Evolutionary conservation across 192 early-diverging fungal genomes (phyloP), one percentile per base, ranked within the genome.

Genomic region (Phycomyces nitens): DNA sequence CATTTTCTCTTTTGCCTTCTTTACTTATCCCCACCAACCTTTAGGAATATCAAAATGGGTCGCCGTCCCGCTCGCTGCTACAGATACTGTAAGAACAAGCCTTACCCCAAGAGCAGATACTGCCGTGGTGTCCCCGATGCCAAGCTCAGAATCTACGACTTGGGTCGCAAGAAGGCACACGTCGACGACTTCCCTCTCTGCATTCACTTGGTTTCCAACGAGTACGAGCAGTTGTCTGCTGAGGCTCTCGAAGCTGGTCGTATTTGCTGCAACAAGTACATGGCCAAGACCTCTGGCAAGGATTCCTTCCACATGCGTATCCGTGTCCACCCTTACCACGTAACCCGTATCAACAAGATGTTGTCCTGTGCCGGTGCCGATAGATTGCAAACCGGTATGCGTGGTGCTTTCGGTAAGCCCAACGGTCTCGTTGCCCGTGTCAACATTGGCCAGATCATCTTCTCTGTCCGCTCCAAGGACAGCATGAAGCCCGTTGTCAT

Each of bases 341-440:
- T 99, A 29, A 80, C 93, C 66, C 94, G 97, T 64, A 99, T 99
- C 90, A 98, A 99, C 88, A 99, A 99, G 86, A 99, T 99, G 97
- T 86, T 98, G 81, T 97, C 94, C 63, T 99, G 97, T 77, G 97
- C 97, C 65, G 97, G 97, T 83, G 95, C 97, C 66, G 95, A 98
- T 95, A 86, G 92, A 81, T 87, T 99, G 66, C 97, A 99, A 83
- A 90, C 88, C 70, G 97, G 95, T 87, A 99, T 99, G 95, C 92
- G 97, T 82, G 97, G 97, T 80, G 97, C 97, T 73, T 98, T 87
- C 71, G 97, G 95, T 65, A 99, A 99, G 85, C 95, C 97, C 73
- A 84, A 85, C 59, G 94, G 95, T 66, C 84, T 85, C 66, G 97
- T 93, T 59, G 97, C 97, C 62, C 94, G 95, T 82, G 93, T 99